Conservation (phyloP, 495 filamentous ascomycete genomes). For the Aspergillus asperescens region DNA sequence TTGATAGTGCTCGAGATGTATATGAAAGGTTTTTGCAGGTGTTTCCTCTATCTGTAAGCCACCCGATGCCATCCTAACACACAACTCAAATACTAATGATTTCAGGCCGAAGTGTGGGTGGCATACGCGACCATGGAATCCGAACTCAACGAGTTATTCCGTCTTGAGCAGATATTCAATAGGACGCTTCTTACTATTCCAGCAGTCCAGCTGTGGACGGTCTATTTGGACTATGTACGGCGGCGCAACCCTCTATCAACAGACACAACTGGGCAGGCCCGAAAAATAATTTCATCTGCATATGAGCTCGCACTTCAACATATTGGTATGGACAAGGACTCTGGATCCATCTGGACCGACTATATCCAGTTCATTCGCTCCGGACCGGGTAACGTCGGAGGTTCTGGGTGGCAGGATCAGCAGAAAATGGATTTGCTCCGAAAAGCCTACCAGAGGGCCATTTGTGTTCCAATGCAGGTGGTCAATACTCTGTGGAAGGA, state of each 20-base stretch:
- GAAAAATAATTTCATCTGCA: constrained; percentile 68
- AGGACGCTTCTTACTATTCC: constrained; percentile 66
- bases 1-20: constrained; percentile 71
- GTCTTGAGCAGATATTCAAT: constrained; percentile 76
- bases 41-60: constrained; percentile 86
- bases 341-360: constrained; percentile 87
- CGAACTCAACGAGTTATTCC: constrained; percentile 67
- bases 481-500: constrained; percentile 90
- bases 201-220: constrained; percentile 80
- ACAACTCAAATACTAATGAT: constrained; percentile 10
- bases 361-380: constrained; percentile 86
- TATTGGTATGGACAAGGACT: constrained; percentile 86
- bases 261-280: constrained; percentile 69
- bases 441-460: constrained; percentile 85
- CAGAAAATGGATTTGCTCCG: constrained; percentile 94
- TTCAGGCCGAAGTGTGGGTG: constrained; percentile 83
- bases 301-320: constrained; percentile 89
- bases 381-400: constrained; percentile 77
- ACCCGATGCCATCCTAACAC: constrained; percentile 9
- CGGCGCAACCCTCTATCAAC: constrained; percentile 79
- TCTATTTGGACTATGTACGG: constrained; percentile 93
- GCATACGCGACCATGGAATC: constrained; percentile 83
- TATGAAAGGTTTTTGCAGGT: constrained; percentile 82
- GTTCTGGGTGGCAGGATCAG: constrained; percentile 86
- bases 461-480: constrained; percentile 73